Evolutionary conservation across 2,329 filamentous ascomycete species (phyloP), one percentile per base, ranked within the genome.

Genomic region (Penicillium corylophilum): DNA sequence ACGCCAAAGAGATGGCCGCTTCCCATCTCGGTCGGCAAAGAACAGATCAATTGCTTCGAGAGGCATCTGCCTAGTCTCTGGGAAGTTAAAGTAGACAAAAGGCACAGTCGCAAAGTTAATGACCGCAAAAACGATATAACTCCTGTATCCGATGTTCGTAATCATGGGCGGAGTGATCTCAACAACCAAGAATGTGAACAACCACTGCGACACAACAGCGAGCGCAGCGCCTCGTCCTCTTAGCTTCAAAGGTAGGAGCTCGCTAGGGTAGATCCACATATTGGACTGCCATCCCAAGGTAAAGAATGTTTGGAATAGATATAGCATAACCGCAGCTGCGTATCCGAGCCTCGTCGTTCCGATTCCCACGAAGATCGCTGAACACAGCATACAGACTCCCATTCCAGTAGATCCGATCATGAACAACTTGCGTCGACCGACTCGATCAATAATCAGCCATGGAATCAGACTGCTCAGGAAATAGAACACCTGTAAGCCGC

Each of bases 401-500:
- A 61, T 61, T 2, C 60, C 60, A 10, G 51, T 33, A 15, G 56
- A 53, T 10, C 58, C 58, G 28, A 45, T 42, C 50, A 61, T 51
- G 39, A 61, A 54, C 6, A 61, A 46, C n/a, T 35, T 36, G 12
- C 57, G 52, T 5, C 60, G 54, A 2, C 60, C 60, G 12, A 59
- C 38, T 18, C 52, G 48, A 18, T 62, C 59, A 26, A 63, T 51
- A 5, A 64, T 50, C 31, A 56, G 67, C n/a, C 71, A 69, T 0
- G 71, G 61, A 42, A 70, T 61, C 9, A 69, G 46, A 9, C 65
- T 64, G 2, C 63, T 62, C n/a, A 71, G 52, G 51, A 71, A 71
- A 44, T 71, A 73, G 3, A 60, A 68, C 5, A 70, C 61, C 16
- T 75, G 75, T 51, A 77, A 76, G 35, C 55, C 60, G 8, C 59